Percentiles rank a stretch among this genome's conserved stretches.
phyloP scores from a whole-genome alignment of 108 stramenopile genomes.

The Skeletonema grethae region DNA sequence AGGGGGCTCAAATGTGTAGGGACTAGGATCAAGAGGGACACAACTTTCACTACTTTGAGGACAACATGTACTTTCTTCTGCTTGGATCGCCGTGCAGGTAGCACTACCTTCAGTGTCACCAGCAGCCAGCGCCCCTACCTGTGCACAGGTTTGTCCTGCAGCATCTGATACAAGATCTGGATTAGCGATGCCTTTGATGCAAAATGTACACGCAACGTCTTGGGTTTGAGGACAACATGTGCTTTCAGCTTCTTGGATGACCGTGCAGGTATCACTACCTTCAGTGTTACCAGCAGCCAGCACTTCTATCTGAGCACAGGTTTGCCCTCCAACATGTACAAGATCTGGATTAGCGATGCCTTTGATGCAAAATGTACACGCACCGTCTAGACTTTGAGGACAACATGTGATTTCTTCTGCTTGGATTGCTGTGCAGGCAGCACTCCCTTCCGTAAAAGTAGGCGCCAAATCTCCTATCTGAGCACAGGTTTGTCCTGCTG shows the following conservation, averaged over 20 bases:
- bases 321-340: neutral
- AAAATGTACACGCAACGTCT: neutral
- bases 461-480: too few relatives aligned
- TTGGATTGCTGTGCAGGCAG: too few relatives aligned
- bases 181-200: too few relatives aligned
- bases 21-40: neutral
- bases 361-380: too few relatives aligned
- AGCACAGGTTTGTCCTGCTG: too few relatives aligned
- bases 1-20: neutral
- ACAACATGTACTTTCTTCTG: neutral
- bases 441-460: too few relatives aligned
- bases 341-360: too few relatives aligned
- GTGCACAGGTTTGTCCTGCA: too few relatives aligned
- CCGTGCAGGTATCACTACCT: neutral
- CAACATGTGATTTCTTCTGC: neutral
- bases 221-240: neutral
- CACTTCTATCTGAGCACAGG: neutral
- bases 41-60: neutral
- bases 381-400: neutral
- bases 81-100: too few relatives aligned
- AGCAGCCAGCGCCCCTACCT: too few relatives aligned
- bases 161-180: too few relatives aligned
- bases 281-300: neutral
- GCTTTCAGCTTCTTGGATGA: neutral
- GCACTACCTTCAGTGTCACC: too few relatives aligned